Evolutionary conservation across 2,329 filamentous ascomycete genomes (phyloP).

Genomic region (Neophaeococcomyces aloes): DNA sequence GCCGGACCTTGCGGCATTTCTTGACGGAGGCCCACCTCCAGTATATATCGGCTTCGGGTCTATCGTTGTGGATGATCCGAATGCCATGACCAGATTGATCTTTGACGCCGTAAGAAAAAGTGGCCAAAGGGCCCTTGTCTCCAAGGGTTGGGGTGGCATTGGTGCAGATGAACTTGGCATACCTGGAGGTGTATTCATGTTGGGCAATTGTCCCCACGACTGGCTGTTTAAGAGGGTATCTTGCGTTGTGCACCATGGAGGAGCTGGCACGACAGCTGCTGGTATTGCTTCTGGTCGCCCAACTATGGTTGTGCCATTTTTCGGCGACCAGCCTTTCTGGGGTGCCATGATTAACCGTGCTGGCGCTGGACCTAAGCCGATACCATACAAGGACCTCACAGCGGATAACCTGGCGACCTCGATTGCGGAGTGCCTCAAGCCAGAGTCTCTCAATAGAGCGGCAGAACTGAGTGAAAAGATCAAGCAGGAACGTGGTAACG

Average conservation of each 20-base stretch:
- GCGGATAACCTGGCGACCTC: conserved; percentile 55
- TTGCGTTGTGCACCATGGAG: conserved; percentile 76
- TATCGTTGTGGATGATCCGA: conserved; percentile 68
- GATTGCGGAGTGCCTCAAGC: conserved; percentile 50
- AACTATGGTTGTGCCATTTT: conserved; percentile 77
- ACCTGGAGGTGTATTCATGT: conserved; percentile 70
- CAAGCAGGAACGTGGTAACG: conserved; percentile 52
- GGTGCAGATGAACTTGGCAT: conserved; percentile 59
- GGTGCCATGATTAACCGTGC: conserved; percentile 63
- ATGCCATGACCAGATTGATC: conserved; percentile 58
- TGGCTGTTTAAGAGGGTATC: conserved; percentile 78
- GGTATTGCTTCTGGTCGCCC: conserved; percentile 72
- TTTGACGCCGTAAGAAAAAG: conserved; percentile 58
- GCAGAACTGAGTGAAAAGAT: conserved; percentile 54
- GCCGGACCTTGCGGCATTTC: conserved; percentile 54
- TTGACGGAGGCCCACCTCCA: conserved; percentile 58
- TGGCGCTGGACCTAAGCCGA: conserved; percentile 60
- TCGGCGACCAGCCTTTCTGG: conserved; percentile 78
- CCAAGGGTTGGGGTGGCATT: conserved; percentile 79
- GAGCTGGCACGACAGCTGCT: conserved; percentile 76
- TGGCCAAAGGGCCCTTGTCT: conserved; percentile 68
- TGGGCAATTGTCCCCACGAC: conserved; percentile 78
- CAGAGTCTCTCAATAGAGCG: conserved; percentile 48
- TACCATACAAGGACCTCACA: conserved; percentile 58
- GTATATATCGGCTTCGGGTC: conserved; percentile 78